Conservation (phyloP, 2,329 filamentous ascomycete species). For the Bimuria novae-zelandiae region DNA sequence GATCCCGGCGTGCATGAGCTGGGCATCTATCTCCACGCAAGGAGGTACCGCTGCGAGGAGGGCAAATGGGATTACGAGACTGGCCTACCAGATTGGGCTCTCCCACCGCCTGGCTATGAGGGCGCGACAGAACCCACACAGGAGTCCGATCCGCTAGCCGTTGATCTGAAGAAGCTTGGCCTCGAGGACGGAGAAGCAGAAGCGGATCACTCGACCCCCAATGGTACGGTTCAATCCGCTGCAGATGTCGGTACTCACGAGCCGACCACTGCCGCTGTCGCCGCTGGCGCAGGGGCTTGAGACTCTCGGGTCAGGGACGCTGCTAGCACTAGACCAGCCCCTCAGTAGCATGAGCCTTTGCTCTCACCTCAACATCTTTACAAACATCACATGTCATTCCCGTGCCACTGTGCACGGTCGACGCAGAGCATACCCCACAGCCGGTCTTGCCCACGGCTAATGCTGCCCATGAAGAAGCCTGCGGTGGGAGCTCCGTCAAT, state of each 20-base stretch:
- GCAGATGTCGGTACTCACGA: neutral
- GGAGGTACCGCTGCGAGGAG: constrained; percentile 81
- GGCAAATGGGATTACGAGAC: constrained; percentile 89
- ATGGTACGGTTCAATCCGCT: neutral
- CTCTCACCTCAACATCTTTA: neutral
- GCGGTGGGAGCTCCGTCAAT: neutral
- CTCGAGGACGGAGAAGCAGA: constrained; percentile 32
- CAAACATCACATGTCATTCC: neutral
- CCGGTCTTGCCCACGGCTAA: neutral
- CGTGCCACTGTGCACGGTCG: neutral
- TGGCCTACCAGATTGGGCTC: constrained; percentile 80
- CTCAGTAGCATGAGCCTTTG: too few species aligned
- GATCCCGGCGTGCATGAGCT: constrained; percentile 91
- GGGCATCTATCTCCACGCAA: constrained; percentile 90
- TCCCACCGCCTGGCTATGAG: constrained; percentile 73
- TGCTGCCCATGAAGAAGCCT: too few species aligned
- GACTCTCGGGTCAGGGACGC: too few species aligned
- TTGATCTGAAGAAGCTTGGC: constrained; percentile 49
- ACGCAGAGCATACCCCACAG: neutral
- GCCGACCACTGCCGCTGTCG: constrained; percentile 1
- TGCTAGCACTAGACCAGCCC: too few species aligned
- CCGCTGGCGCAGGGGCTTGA: constrained; percentile 15
- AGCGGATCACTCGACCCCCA: neutral
- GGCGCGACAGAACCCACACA: constrained; percentile 70
- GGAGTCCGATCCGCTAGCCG: constrained; percentile 53